These are phyloP conservation scores for Phytophthora tentaculata DNA, from an alignment of 352 stramenopile genomes.

Conservation along the genomic window DNA sequence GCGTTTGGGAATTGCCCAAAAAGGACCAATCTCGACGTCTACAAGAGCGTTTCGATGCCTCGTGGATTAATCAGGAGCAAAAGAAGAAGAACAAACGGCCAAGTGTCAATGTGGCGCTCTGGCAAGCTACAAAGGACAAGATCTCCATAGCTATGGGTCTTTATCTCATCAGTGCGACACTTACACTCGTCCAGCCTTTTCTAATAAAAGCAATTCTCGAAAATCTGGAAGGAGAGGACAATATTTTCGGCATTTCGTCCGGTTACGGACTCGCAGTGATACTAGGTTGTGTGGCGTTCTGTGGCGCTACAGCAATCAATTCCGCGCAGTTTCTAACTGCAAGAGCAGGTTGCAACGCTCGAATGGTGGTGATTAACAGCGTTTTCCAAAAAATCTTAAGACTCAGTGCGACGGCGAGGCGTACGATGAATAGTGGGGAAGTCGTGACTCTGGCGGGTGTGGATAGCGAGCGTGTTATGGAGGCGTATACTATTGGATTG, in stretches of 20 bases:
- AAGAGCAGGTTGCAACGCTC: conserved; percentile 52
- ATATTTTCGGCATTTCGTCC: conserved; percentile 50
- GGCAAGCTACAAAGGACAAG: conserved; percentile 47
- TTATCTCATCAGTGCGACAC: conserved; percentile 42
- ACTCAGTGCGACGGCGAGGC: conserved; percentile 50
- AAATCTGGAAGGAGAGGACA: conserved; percentile 42
- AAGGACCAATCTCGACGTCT: conserved; percentile 45
- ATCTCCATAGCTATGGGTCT: conserved; percentile 40
- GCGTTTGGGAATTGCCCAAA: conserved; percentile 51
- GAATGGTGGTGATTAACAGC: conserved; percentile 63
- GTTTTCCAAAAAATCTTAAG: conserved; percentile 64
- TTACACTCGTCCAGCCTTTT: conserved; percentile 44
- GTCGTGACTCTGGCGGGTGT: conserved; percentile 62
- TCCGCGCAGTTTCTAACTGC: conserved; percentile 55
- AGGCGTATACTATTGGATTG: conserved; percentile 50
- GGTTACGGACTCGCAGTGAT: conserved; percentile 57
- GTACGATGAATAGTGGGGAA: conserved; percentile 55
- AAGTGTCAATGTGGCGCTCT: conserved; percentile 54
- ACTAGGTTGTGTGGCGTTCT: conserved; percentile 44
- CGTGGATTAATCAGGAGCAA: conserved; percentile 37
- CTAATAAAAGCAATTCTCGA: conserved; percentile 69
- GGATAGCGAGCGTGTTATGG: conserved; percentile 58
- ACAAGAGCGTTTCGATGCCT: conserved; percentile 49
- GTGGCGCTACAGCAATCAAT: conserved; percentile 52
- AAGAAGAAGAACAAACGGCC: conserved; percentile 16